Conservation (phyloP, 2,329 filamentous ascomycete genomes). For the Dactylellina leptospora region DNA sequence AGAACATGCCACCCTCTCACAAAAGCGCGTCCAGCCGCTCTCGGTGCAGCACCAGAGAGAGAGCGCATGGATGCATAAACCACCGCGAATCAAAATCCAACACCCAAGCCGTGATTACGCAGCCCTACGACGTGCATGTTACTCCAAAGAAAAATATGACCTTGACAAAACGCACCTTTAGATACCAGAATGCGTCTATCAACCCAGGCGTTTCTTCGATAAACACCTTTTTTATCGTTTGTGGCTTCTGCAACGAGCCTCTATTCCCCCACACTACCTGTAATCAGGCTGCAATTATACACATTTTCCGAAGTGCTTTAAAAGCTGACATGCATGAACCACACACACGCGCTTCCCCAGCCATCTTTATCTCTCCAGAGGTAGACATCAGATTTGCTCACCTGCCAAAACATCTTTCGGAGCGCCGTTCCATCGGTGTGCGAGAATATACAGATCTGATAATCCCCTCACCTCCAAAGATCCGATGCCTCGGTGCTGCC, state of each 20-base stretch:
- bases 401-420: neutral
- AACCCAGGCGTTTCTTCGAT: too few relatives aligned
- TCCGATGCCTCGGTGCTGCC: too few relatives aligned
- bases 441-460: too few relatives aligned
- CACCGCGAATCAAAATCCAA: neutral
- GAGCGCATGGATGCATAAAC: constrained; percentile 7
- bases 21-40: constrained; percentile 6
- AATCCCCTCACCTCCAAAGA: too few relatives aligned
- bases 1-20: constrained; percentile 10
- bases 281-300: constrained; percentile 20
- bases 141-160: too few relatives aligned
- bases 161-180: too few relatives aligned
- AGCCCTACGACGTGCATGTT: constrained; percentile 45
- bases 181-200: too few relatives aligned
- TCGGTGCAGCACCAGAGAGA: neutral
- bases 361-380: neutral
- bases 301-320: constrained; percentile 20
- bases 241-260: too few relatives aligned
- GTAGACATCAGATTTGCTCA: constrained; percentile 20
- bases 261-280: constrained; percentile 2
- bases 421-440: constrained; percentile 9
- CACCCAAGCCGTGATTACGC: neutral
- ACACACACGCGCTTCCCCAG: neutral
- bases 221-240: too few relatives aligned
- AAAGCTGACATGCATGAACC: constrained; percentile 47